phyloP scores from a whole-genome alignment of 495 filamentous ascomycete species.

The Corynascus novoguineensis region DNA sequence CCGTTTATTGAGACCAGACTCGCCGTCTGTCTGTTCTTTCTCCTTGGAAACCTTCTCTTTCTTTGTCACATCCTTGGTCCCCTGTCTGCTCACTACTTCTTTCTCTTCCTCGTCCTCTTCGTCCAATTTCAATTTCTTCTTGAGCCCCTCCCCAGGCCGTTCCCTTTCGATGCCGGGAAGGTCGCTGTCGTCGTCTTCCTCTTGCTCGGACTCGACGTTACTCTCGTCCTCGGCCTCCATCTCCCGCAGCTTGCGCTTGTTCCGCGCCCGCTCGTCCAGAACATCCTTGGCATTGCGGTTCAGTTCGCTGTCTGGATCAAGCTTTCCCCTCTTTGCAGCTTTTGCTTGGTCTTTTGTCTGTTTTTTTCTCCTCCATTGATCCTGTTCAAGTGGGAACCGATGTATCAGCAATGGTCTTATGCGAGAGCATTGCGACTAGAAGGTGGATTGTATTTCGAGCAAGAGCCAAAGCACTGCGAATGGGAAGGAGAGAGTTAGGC shows the following conservation, averaged over 20 bases:
- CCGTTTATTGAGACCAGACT: slow-evolving; percentile 19
- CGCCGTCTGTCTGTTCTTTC: slow-evolving; percentile 25
- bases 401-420: slow-evolving; percentile 15
- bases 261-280: slow-evolving; percentile 70
- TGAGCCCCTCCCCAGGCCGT: slow-evolving; percentile 50
- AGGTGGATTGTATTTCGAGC: not conserved
- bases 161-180: slow-evolving; percentile 46
- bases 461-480: not conserved
- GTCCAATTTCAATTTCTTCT: slow-evolving; percentile 39
- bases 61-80: slow-evolving; percentile 34
- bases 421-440: not conserved
- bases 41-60: slow-evolving; percentile 38
- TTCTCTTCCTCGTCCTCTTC: slow-evolving; percentile 43
- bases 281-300: slow-evolving; percentile 76
- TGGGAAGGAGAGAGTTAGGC: not conserved
- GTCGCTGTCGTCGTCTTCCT: slow-evolving; percentile 30
- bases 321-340: slow-evolving; percentile 71
- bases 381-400: slow-evolving; percentile 42
- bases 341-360: slow-evolving; percentile 79
- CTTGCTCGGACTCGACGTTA: slow-evolving; percentile 32
- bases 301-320: slow-evolving; percentile 70
- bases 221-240: slow-evolving; percentile 26
- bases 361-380: slow-evolving; percentile 84
- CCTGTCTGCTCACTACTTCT: too few relatives aligned
- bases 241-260: slow-evolving; percentile 53